phyloP scores from a whole-genome alignment of 2,329 filamentous ascomycete genomes.

The Ophiostoma novo-ulmi region DNA sequence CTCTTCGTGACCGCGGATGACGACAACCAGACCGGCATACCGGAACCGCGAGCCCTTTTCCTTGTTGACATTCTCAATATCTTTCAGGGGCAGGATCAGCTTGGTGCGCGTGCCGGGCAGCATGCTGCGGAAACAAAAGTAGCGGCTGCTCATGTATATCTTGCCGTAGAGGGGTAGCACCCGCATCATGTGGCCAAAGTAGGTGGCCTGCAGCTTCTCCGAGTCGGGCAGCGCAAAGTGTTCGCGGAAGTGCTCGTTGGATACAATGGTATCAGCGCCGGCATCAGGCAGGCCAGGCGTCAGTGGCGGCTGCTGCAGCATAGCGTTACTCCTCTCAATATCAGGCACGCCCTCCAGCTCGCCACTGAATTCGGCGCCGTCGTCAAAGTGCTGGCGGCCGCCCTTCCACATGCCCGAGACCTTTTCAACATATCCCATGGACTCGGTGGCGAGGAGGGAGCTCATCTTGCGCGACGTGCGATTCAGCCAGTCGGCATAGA shows the following conservation, averaged over 20 bases:
- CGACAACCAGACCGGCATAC: constrained; percentile 84
- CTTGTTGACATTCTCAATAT: constrained; percentile 89
- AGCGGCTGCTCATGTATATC: constrained; percentile 83
- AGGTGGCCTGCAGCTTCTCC: constrained; percentile 81
- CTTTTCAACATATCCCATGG: constrained; percentile 94
- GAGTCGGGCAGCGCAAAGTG: constrained; percentile 85
- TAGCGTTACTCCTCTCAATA: background rate
- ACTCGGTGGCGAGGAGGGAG: constrained; percentile 76
- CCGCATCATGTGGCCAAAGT: constrained; percentile 86
- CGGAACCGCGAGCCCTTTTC: constrained; percentile 92
- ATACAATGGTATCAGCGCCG: constrained; percentile 59
- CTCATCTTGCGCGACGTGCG: constrained; percentile 76
- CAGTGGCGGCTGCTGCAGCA: constrained; percentile 27
- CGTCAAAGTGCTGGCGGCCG: constrained; percentile 80
- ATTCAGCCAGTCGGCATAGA: constrained; percentile 76
- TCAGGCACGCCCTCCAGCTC: constrained; percentile 36
- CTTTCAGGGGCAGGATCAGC: constrained; percentile 80
- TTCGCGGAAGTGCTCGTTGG: constrained; percentile 76
- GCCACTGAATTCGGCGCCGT: constrained; percentile 36
- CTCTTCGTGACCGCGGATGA: constrained; percentile 90
- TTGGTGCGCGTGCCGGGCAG: constrained; percentile 87
- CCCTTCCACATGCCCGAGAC: constrained; percentile 97
- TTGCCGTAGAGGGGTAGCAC: constrained; percentile 92
- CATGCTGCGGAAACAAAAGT: constrained; percentile 89
- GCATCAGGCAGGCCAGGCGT: constrained; percentile 40